Conservation (phyloP, 305 asterid genomes). For the Fraxinus angustifolia region DNA sequence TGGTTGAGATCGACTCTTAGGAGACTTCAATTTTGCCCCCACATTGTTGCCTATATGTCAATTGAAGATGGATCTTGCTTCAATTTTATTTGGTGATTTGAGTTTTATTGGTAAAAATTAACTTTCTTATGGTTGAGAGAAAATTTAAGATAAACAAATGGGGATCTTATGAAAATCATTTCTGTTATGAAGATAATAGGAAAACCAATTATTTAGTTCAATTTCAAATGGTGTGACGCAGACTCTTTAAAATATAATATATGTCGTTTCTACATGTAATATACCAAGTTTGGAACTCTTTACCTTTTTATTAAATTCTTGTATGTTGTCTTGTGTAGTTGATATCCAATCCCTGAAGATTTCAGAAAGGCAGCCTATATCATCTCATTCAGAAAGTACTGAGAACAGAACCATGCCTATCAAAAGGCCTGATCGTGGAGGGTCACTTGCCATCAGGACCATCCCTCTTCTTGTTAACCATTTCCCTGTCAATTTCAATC, state of each 20-base stretch:
- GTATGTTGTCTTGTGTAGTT: constrained; percentile 26
- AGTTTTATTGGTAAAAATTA: neutral
- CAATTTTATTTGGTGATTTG: too few relatives aligned
- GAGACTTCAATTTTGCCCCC: neutral
- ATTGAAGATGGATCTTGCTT: too few relatives aligned
- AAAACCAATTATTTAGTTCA: neutral
- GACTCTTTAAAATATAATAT: neutral
- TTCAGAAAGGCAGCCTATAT: constrained; percentile 24
- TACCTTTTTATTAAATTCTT: neutral
- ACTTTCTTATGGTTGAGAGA: neutral
- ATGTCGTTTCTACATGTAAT: neutral
- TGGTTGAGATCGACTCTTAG: neutral
- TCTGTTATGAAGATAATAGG: neutral
- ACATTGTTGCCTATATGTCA: neutral
- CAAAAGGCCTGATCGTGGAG: constrained; percentile 54
- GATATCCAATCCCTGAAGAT: constrained; percentile 23
- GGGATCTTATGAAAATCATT: neutral
- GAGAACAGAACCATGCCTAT: constrained; percentile 36
- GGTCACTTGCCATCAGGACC: constrained; percentile 32
- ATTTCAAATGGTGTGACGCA: neutral
- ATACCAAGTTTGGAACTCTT: neutral
- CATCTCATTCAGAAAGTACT: neutral
- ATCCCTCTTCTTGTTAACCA: constrained; percentile 55
- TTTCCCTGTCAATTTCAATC: constrained; percentile 44
- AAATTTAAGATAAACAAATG: neutral